Conservation (phyloP, 495 filamentous ascomycete species). For the Pseudoneurospora amorphoporcata region DNA sequence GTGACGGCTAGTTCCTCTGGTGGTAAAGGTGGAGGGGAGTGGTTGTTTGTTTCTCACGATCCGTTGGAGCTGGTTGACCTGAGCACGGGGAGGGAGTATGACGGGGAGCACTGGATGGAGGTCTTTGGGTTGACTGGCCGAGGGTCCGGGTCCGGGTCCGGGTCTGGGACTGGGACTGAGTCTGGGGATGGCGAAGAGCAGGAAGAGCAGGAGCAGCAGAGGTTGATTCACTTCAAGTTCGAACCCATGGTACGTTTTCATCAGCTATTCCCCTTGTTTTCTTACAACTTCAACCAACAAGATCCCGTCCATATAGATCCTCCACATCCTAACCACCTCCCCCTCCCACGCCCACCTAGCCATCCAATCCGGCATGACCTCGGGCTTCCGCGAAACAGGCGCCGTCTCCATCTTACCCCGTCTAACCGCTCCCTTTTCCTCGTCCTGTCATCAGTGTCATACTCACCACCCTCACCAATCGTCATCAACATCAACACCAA, state of each 20-base stretch:
- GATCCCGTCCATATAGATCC: constrained; percentile 46
- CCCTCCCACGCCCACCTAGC: constrained; percentile 59
- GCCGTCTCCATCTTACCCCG: constrained; percentile 33
- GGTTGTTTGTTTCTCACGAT: constrained; percentile 83
- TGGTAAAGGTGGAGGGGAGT: constrained; percentile 71
- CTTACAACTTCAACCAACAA: not conserved
- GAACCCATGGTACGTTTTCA: constrained; percentile 71
- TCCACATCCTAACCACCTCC: constrained; percentile 73
- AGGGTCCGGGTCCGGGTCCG: not conserved
- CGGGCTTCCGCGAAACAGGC: constrained; percentile 89
- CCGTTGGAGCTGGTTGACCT: constrained; percentile 35
- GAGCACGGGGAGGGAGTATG: constrained; percentile 2
- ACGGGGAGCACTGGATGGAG: not conserved
- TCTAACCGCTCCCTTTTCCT: not conserved
- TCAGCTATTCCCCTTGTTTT: not conserved
- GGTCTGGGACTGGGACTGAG: constrained; percentile 6
- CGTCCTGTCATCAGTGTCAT: constrained; percentile 11
- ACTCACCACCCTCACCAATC: constrained; percentile 7
- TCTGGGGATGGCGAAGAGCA: not conserved
- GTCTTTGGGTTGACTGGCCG: constrained; percentile 8
- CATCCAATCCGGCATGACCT: constrained; percentile 60
- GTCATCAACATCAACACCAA: not conserved
- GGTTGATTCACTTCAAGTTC: constrained; percentile 82
- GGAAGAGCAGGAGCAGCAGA: constrained; percentile 19
- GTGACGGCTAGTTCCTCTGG: constrained; percentile 43